Base-by-base conservation (phyloP, 75 land plant genomes). In the Selaginella tamariscina region DNA sequence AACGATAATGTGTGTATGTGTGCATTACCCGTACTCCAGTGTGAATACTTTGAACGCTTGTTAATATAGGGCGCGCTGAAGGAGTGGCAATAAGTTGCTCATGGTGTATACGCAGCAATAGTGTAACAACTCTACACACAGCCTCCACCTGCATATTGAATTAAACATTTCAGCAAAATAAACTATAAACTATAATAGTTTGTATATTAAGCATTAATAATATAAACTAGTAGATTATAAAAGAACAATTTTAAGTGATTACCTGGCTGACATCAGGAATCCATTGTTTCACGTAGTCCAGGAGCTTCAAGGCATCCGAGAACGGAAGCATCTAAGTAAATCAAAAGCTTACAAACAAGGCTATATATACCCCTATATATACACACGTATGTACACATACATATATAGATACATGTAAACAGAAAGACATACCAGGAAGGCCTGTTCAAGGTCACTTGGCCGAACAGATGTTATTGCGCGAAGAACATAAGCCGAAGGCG, bases 231-330 rank as follows among this genome's bases (percentile, higher is more conserved):
- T n/a, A n/a, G n/a, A n/a, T n/a, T n/a, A n/a, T n/a, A n/a, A n/a
- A n/a, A n/a, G n/a, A n/a, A n/a, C n/a, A n/a, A 18, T 29, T 27
- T 15, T 30, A 65, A n/a, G n/a, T n/a, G n/a, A n/a, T n/a, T 44
- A 94, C 98, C 98, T 89, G 84, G 66, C 78, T 76, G 32, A 83
- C 82, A 59, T 78, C 76, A 31, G 56, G 28, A 29, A 81, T 72
- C 98, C 98, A 94, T 9, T 82, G 85, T 68, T 80, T 80, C 70
- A 85, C 63, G 71, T 80, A 90, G 31, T 76, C 73, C 73, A 94
- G 72, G 33, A 94, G 77, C 82, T 85, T 94, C 78, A 94, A 78
- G 23, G 96, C 86, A 90, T 90, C 96, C 28, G 91, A 81, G 70
- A 90, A 94, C 29, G 98, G 92, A 69, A 91, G 77, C 27, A 80